These are phyloP conservation scores for Psidium guajava DNA, from an alignment of 345 rosid species.

Conservation along the genomic window DNA sequence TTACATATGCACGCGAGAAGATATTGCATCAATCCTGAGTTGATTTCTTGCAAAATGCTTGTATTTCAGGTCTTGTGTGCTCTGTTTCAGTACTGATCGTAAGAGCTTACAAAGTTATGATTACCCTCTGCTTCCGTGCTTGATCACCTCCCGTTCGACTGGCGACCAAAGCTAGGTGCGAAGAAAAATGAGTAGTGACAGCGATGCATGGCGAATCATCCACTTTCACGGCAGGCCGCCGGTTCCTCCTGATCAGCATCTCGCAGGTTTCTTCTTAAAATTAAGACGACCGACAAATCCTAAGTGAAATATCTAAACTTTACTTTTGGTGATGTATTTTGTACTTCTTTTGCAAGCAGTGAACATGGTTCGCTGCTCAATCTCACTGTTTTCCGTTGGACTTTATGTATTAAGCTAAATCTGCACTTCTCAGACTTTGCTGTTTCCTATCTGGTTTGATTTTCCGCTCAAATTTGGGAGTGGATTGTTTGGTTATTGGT, in stretches of 20 bases:
- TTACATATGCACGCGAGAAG: too few species aligned
- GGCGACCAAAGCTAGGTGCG: too few species aligned
- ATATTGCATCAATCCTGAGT: too few species aligned
- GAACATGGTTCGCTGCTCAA: constrained; percentile 59
- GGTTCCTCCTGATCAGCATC: constrained; percentile 37
- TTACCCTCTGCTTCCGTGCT: too few species aligned
- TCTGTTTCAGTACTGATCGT: too few species aligned
- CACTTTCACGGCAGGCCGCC: constrained; percentile 48
- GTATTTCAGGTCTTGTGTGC: too few species aligned
- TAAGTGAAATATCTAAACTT: neutral
- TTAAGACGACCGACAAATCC: neutral
- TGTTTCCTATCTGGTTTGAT: neutral
- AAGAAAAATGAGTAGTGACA: too few species aligned
- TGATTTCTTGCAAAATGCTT: too few species aligned
- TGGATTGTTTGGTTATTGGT: neutral
- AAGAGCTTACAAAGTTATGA: too few species aligned
- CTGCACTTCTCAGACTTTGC: too few species aligned
- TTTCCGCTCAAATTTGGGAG: neutral
- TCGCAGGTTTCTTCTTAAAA: constrained; percentile 30
- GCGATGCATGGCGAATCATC: constrained; percentile 21
- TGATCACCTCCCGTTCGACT: too few species aligned
- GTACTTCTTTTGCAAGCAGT: constrained; percentile 14
- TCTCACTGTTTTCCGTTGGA: neutral
- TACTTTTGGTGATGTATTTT: neutral
- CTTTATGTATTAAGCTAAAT: neutral